Conservation (phyloP, 257 asterid genomes). For the Petunia axillaris region DNA sequence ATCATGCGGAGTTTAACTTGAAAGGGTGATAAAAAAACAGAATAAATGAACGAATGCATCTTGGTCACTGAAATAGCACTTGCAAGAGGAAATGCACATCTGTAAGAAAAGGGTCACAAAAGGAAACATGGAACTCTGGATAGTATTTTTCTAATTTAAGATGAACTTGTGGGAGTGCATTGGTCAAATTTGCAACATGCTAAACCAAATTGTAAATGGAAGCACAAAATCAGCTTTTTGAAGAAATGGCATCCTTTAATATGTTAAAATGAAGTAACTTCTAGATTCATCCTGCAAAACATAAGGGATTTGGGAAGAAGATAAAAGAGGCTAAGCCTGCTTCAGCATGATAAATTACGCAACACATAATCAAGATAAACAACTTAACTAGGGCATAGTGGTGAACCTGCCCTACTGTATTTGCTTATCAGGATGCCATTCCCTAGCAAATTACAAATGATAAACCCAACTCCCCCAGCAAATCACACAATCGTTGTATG, state of each 20-base stretch:
- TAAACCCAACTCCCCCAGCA: not conserved
- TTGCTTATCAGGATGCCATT: not conserved
- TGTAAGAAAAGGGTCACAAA: not conserved
- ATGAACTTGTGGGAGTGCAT: not conserved
- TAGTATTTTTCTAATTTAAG: not conserved
- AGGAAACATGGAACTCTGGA: not conserved
- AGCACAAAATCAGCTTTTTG: not conserved
- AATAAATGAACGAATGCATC: not conserved
- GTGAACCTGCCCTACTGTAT: not conserved
- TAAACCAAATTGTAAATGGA: not conserved
- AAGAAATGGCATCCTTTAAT: not conserved
- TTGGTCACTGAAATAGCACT: not conserved
- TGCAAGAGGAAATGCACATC: not conserved
- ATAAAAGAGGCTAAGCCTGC: not conserved
- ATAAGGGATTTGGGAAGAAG: not conserved
- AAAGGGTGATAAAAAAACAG: not conserved
- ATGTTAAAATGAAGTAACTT: not conserved
- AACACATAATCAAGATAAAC: constrained; percentile 7
- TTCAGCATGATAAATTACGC: not conserved
- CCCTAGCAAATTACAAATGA: not conserved
- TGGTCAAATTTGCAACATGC: not conserved
- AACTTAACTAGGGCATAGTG: not conserved
- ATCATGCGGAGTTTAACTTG: not conserved
- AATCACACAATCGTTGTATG: not conserved
- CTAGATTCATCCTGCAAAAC: not conserved